Conservation (phyloP, 768 basidiomycete genomes). For the Mycena rebaudengoi region DNA sequence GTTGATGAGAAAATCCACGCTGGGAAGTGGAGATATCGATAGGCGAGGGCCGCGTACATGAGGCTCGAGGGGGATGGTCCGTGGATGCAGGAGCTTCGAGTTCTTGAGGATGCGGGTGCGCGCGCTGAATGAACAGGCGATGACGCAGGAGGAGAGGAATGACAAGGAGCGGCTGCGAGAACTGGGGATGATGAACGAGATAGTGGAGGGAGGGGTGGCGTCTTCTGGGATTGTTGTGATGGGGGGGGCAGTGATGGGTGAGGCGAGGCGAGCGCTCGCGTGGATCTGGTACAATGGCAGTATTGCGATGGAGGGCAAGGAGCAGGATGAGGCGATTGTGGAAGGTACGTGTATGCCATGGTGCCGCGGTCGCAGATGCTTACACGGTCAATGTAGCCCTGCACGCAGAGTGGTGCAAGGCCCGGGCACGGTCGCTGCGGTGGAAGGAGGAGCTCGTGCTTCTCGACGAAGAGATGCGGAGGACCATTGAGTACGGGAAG, state of each 20-base stretch:
- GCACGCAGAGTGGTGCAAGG: slow-evolving; percentile 31
- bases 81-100: slow-evolving; percentile 24
- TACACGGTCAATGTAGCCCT: background rate
- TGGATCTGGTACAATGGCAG: background rate
- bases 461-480: slow-evolving; percentile 35
- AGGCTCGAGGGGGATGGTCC: background rate
- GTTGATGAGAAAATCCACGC: slow-evolving; percentile 26
- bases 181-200: background rate
- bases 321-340: background rate
- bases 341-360: background rate
- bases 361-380: background rate
- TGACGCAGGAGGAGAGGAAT: background rate
- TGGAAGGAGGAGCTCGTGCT: slow-evolving; percentile 33
- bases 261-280: background rate
- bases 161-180: background rate
- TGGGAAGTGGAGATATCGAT: slow-evolving; percentile 24
- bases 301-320: background rate
- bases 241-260: background rate
- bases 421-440: slow-evolving; percentile 22
- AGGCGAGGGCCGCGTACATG: slow-evolving; percentile 20
- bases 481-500: slow-evolving; percentile 21
- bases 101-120: slow-evolving; percentile 22
- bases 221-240: background rate
- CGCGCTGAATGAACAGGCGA: slow-evolving; percentile 13
- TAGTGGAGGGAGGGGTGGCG: background rate